Evolutionary conservation across 129 eudicot species (phyloP).

Genomic region (Helichrysum umbraculigerum): DNA sequence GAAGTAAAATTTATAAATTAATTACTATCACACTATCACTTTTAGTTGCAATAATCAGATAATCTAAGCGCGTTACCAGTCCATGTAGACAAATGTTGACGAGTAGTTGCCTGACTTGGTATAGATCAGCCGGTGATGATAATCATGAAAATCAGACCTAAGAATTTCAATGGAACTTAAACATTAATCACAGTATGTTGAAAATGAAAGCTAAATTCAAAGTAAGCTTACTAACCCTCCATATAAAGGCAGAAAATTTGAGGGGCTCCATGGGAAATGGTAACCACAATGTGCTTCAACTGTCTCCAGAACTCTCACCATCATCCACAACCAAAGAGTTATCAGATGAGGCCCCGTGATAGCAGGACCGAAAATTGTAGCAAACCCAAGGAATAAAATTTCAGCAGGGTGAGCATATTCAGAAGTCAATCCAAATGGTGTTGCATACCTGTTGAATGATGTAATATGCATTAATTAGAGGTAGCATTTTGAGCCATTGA

Average conservation of each 20-base stretch:
- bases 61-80: conserved; percentile 57
- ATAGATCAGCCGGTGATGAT: conserved; percentile 95
- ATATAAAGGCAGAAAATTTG: conserved; percentile 89
- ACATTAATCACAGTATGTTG: neutral
- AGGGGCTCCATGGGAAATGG: conserved; percentile 98
- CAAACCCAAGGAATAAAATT: conserved; percentile 93
- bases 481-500: neutral
- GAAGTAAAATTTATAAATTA: neutral
- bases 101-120: conserved; percentile 98
- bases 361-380: conserved; percentile 95
- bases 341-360: conserved; percentile 95
- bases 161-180: neutral
- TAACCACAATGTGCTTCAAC: conserved; percentile 99
- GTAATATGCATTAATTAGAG: conserved; percentile 10
- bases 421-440: conserved; percentile 98
- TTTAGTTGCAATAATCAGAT: neutral
- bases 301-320: conserved; percentile 91
- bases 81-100: conserved; percentile 96
- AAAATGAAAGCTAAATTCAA: neutral
- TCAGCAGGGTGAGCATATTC: conserved; percentile 99
- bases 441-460: conserved; percentile 65
- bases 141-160: conserved; percentile 98
- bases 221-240: conserved; percentile 73
- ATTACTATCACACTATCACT: neutral
- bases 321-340: conserved; percentile 98